These are phyloP conservation scores for Phaffia rhodozyma DNA, from an alignment of 1,284 basidiomycete genomes.

Conservation along the genomic window DNA sequence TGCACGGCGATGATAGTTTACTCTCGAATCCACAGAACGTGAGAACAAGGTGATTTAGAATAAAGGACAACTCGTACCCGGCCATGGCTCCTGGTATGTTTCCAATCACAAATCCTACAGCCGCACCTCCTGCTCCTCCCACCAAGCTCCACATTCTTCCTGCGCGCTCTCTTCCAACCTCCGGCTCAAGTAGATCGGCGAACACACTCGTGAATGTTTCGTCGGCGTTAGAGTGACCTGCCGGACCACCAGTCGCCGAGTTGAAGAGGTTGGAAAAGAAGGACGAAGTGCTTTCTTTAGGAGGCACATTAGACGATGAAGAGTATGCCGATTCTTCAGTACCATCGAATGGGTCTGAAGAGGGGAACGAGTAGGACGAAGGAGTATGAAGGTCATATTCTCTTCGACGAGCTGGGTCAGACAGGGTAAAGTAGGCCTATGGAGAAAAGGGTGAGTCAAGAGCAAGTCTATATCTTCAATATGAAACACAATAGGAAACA, in stretches of 20 bases:
- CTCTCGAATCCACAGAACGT: not conserved
- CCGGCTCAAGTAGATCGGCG: conserved; percentile 15
- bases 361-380: not conserved
- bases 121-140: conserved; percentile 50
- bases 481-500: not conserved
- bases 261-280: conserved; percentile 17
- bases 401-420: conserved; percentile 56
- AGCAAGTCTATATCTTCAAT: not conserved
- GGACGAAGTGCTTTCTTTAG: not conserved
- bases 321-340: not conserved
- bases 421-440: conserved; percentile 92
- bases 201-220: conserved; percentile 17
- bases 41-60: not conserved
- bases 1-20: no score
- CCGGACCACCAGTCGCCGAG: not conserved
- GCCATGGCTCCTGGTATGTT: conserved; percentile 61
- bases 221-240: conserved; percentile 14
- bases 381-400: conserved; percentile 63
- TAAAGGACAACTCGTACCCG: conserved; percentile 27
- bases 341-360: not conserved
- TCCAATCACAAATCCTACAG: conserved; percentile 73
- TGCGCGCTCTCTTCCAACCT: not conserved
- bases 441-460: conserved; percentile 37
- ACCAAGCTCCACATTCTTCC: conserved; percentile 36
- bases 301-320: not conserved